phyloP scores from a whole-genome alignment of 805 yeast genomes.

The Yamadazyma akitaensis region DNA sequence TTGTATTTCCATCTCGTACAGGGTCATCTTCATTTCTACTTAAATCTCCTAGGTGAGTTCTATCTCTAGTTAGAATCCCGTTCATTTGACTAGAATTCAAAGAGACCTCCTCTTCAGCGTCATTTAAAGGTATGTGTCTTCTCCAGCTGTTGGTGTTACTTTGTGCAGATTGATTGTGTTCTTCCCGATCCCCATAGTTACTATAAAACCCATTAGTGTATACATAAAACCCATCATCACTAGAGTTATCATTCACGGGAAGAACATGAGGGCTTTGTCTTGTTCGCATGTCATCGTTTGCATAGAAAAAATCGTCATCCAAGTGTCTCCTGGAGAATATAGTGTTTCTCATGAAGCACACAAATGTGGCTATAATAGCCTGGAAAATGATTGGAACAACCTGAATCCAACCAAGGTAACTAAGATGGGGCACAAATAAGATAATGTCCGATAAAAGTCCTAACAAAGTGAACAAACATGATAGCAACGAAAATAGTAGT shows the following conservation, averaged over 20 bases:
- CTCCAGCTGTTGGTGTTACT: slow-evolving; percentile 17
- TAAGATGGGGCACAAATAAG: slow-evolving; percentile 69
- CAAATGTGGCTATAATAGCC: slow-evolving; percentile 59
- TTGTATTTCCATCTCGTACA: not conserved
- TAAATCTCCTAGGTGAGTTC: slow-evolving; percentile 9
- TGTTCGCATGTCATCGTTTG: slow-evolving; percentile 34
- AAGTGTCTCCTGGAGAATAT: slow-evolving; percentile 48
- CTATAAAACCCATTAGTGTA: slow-evolving; percentile 42
- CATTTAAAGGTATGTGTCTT: slow-evolving; percentile 16
- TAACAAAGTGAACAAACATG: slow-evolving; percentile 66
- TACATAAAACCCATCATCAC: slow-evolving; percentile 44
- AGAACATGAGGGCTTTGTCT: slow-evolving; percentile 15
- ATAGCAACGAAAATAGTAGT: slow-evolving; percentile 59
- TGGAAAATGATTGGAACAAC: slow-evolving; percentile 64
- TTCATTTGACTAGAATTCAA: slow-evolving; percentile 13
- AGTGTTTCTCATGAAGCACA: slow-evolving; percentile 72
- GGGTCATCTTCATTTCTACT: slow-evolving; percentile 1
- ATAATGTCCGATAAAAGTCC: slow-evolving; percentile 81
- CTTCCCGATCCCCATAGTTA: slow-evolving; percentile 18
- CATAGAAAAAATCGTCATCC: slow-evolving; percentile 27
- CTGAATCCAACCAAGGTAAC: slow-evolving; percentile 85
- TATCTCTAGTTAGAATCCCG: not conserved
- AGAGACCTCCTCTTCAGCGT: slow-evolving; percentile 18
- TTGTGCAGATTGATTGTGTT: slow-evolving; percentile 13
- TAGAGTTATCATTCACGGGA: slow-evolving; percentile 23